Base-by-base conservation (phyloP, 495 filamentous ascomycete genomes). In the Trichoderma parareesei region DNA sequence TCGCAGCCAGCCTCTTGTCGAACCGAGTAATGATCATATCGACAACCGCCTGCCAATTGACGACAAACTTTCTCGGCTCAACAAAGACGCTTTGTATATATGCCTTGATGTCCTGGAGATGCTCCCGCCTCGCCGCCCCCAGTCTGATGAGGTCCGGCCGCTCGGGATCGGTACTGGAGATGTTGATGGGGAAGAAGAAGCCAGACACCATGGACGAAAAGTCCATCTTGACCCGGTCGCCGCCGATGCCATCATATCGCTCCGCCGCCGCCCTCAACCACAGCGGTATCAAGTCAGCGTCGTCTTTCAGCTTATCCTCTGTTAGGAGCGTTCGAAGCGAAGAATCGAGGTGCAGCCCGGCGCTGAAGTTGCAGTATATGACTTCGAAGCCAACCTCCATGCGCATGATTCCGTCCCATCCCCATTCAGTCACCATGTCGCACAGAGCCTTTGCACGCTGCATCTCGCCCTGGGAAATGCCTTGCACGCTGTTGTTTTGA, bases 301-400 rank as follows among this genome's bases (percentile, higher is more conserved):
- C 41, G 9, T 66, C 16, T 20, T 49, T 33, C 27, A 37, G 4
- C 10, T 16, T 40, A 2, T 64, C 43, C 33, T 55, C 62, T 10
- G 9, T 4, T 27, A 64, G 13, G 4, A 38, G 33, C 1, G 27
- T 8, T 11, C 62, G 62, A 13, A 64, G 5, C 2, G 62, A 40
- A 6, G 62, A 49, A 6, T 72, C 40, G 9, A 72, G 67, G 60
- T 66, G 65, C 16, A 75, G 65, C 4, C 71, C 70, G 35, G 72
- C 53, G 7, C 67, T 65, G 64, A 89, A 89, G 41, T 84, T 71
- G 71, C 87, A 90, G n/a, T 87, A 73, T 57, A 90, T 87, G 48
- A 90, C 75, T 72, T 89, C 87, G 63, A 89, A 89, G 0, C 87
- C 87, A 38, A 81, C 82, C 66, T 90, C 87, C 84, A 88, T 88